Percentiles rank a stretch among this genome's conserved stretches.
Evolutionary conservation across 1,284 basidiomycete species (phyloP).

Genomic region (Mrakiaceae sp.): DNA sequence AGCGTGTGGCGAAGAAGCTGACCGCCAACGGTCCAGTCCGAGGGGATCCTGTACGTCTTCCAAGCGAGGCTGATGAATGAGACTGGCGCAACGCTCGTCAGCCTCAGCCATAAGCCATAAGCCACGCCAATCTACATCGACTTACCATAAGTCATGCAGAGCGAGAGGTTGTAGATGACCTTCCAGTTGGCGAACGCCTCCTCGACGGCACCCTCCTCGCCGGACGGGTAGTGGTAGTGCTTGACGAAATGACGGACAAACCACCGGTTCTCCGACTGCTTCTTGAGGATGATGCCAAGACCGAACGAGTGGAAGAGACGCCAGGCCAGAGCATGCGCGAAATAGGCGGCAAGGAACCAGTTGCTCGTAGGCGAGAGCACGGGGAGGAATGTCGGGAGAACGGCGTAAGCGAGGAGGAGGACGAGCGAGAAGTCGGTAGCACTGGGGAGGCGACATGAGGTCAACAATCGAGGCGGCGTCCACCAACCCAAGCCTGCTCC

Average conservation of each 20-base stretch:
- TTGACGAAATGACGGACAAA: slow-evolving; percentile 88
- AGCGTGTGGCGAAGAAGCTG: slow-evolving; percentile 78
- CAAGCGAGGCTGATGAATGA: slow-evolving; percentile 71
- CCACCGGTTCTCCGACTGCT: slow-evolving; percentile 77
- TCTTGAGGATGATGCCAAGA: slow-evolving; percentile 67
- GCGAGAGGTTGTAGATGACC: slow-evolving; percentile 76
- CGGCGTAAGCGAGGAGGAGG: slow-evolving; percentile 47
- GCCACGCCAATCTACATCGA: slow-evolving; percentile 19
- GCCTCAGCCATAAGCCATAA: slow-evolving; percentile 14
- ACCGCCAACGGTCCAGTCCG: slow-evolving; percentile 78
- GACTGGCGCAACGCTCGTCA: slow-evolving; percentile 37
- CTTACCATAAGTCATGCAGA: slow-evolving; percentile 88
- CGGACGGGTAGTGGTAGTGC: slow-evolving; percentile 64
- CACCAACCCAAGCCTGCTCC: no score
- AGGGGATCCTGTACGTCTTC: slow-evolving; percentile 72
- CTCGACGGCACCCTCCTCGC: slow-evolving; percentile 57
- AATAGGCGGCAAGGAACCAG: slow-evolving; percentile 49
- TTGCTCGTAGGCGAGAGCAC: slow-evolving; percentile 31
- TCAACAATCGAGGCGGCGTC: background rate
- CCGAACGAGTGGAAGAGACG: slow-evolving; percentile 80
- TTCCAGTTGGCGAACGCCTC: slow-evolving; percentile 97
- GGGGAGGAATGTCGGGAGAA: slow-evolving; percentile 34
- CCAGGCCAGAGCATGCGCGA: slow-evolving; percentile 75
- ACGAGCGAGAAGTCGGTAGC: slow-evolving; percentile 57
- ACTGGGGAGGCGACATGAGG: slow-evolving; percentile 32